Evolutionary conservation across 176 grass and related monocot genomes (phyloP).

Genomic region (Eleusine indica): DNA sequence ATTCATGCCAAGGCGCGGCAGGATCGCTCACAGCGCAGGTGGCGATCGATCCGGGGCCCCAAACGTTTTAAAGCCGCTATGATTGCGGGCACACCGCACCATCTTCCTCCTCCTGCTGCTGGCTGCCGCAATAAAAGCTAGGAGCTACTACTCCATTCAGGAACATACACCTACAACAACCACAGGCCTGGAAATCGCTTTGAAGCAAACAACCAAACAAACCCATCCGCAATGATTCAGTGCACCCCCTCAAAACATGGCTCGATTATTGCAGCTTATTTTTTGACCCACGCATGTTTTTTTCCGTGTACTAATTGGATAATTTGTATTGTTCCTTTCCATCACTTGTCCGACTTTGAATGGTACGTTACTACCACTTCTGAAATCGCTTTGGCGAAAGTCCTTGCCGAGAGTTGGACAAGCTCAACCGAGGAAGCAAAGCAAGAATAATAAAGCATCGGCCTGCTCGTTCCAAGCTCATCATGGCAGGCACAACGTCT

Average conservation of each 20-base stretch:
- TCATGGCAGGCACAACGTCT: background rate
- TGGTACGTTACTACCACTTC: background rate
- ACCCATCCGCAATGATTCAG: slow-evolving; percentile 40
- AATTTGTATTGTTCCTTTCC: background rate
- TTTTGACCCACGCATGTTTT: background rate
- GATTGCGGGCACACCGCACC: background rate
- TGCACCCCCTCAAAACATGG: slow-evolving; percentile 41
- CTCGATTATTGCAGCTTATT: background rate
- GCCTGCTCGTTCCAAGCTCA: background rate
- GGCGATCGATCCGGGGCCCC: background rate
- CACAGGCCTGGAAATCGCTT: background rate
- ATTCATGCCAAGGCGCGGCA: background rate
- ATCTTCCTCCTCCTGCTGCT: too few relatives aligned
- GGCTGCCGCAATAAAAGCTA: too few relatives aligned
- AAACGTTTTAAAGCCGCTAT: background rate
- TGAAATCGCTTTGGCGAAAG: background rate
- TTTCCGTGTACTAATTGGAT: background rate
- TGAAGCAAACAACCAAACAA: slow-evolving; percentile 16
- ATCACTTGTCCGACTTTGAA: background rate
- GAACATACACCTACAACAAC: background rate
- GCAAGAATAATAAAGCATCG: background rate
- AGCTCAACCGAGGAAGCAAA: background rate
- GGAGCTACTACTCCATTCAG: too few relatives aligned
- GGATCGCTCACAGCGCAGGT: background rate
- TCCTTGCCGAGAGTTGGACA: background rate